These are phyloP conservation scores for Naganishia vishniacii DNA, from an alignment of 768 basidiomycete genomes.

Conservation along the genomic window DNA sequence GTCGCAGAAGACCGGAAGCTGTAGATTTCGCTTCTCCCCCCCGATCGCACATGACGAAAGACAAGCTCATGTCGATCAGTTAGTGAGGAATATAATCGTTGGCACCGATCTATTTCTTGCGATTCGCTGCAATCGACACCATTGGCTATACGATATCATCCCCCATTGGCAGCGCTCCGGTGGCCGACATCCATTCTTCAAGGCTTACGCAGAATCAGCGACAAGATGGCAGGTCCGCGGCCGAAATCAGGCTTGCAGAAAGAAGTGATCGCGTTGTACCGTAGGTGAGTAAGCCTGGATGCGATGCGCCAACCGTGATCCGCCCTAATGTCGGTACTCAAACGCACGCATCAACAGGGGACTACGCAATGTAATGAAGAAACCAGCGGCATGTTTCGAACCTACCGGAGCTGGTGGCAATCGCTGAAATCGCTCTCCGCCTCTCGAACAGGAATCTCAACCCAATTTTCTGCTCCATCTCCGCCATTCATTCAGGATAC, in stretches of 20 bases:
- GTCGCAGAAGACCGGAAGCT: not conserved
- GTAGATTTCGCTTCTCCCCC: not conserved
- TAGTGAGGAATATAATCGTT: too few relatives aligned
- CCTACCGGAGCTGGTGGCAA: too few relatives aligned
- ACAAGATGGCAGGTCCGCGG: conserved; percentile 14
- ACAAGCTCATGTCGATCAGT: not conserved
- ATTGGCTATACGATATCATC: too few relatives aligned
- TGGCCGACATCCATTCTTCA: too few relatives aligned
- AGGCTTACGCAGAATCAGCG: too few relatives aligned
- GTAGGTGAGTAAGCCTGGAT: conserved; percentile 36
- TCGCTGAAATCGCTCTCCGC: conserved; percentile 19
- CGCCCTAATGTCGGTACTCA: not conserved
- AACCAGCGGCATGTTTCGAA: conserved; percentile 39
- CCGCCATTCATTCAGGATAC: conserved; percentile 44
- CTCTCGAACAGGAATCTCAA: conserved; percentile 23
- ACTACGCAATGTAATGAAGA: conserved; percentile 27
- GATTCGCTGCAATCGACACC: too few relatives aligned
- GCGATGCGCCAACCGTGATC: not conserved
- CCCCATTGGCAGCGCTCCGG: too few relatives aligned
- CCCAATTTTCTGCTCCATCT: conserved; percentile 42
- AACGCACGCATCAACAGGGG: not conserved
- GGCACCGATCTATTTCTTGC: too few relatives aligned
- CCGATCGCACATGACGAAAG: conserved; percentile 3
- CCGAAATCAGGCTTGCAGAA: conserved; percentile 44
- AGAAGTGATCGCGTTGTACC: conserved; percentile 46